Evolutionary conservation across 2,329 filamentous ascomycete genomes (phyloP).

Genomic region (Teratosphaeria gauchensis): DNA sequence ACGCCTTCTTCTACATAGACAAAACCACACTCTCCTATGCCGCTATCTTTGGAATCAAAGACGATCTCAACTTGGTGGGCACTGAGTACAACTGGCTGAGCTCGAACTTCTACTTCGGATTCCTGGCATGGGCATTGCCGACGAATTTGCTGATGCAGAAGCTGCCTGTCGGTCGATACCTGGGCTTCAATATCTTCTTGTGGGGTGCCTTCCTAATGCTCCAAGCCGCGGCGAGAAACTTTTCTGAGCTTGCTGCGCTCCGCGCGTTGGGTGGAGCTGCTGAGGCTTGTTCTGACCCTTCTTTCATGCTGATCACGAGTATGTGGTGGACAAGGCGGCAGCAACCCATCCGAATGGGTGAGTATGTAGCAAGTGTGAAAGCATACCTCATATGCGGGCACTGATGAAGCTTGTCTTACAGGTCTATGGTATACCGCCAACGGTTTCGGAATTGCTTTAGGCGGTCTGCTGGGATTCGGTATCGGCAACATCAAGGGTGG

Average conservation of each 20-base stretch:
- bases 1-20: constrained; percentile 30
- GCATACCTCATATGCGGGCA: background rate
- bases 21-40: constrained; percentile 53
- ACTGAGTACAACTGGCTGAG: constrained; percentile 50
- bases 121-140: constrained; percentile 44
- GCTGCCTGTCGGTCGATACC: constrained; percentile 41
- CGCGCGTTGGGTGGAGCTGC: constrained; percentile 48
- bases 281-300: constrained; percentile 50
- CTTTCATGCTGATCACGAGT: constrained; percentile 54
- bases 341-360: constrained; percentile 50
- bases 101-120: constrained; percentile 36
- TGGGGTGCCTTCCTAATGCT: constrained; percentile 31
- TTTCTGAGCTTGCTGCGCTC: constrained; percentile 45
- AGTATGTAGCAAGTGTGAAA: constrained; percentile 23
- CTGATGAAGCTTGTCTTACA: background rate
- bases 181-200: constrained; percentile 36
- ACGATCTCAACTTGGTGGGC: constrained; percentile 49
- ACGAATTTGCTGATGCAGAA: constrained; percentile 46
- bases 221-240: constrained; percentile 32
- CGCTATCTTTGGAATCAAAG: constrained; percentile 53
- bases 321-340: constrained; percentile 58
- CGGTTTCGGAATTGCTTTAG: constrained; percentile 49
- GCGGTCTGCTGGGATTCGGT: constrained; percentile 48
- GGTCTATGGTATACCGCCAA: constrained; percentile 35
- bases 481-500: constrained; percentile 51